Percentiles rank a stretch among this genome's conserved stretches.
These are phyloP conservation scores for Cryptococcus jaspeensis DNA, from an alignment of 1,284 basidiomycete genomes.

Conservation along the genomic window DNA sequence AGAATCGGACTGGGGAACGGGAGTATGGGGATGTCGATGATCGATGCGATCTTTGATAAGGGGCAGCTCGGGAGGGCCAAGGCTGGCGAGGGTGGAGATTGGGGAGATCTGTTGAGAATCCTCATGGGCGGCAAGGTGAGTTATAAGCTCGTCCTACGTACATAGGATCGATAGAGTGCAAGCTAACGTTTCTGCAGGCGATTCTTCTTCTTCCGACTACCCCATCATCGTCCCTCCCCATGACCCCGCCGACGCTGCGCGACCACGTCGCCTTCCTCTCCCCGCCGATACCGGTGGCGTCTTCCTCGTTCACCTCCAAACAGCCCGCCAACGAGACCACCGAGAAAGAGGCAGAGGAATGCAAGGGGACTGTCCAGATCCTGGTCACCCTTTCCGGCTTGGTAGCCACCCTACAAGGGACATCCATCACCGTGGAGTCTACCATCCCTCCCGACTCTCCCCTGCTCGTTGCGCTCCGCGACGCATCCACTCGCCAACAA, in stretches of 20 bases:
- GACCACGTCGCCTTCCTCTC: conserved; percentile 67
- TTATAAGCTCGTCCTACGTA: neutral
- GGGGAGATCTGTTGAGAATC: conserved; percentile 70
- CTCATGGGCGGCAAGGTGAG: conserved; percentile 68
- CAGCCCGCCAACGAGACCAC: conserved; percentile 9
- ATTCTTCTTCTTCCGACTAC: conserved; percentile 73
- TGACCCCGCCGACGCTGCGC: conserved; percentile 71
- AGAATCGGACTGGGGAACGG: conserved; percentile 66
- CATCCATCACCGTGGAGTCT: conserved; percentile 33
- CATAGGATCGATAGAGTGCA: neutral
- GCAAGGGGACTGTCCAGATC: conserved; percentile 33
- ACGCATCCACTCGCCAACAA: conserved; percentile 56
- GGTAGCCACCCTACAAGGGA: conserved; percentile 60
- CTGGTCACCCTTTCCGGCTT: conserved; percentile 78
- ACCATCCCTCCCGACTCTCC: conserved; percentile 61
- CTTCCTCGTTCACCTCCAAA: conserved; percentile 15
- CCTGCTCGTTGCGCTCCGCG: conserved; percentile 61
- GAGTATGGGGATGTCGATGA: conserved; percentile 76
- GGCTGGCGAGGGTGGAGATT: conserved; percentile 61
- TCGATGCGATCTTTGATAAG: conserved; percentile 72
- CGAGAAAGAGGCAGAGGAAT: conserved; percentile 5
- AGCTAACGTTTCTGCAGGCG: conserved; percentile 56
- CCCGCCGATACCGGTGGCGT: conserved; percentile 18
- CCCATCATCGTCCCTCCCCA: conserved; percentile 51
- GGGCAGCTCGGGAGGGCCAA: conserved; percentile 63